phyloP scores from a whole-genome alignment of 345 rosid genomes.

The Eucalyptus shirleyi region DNA sequence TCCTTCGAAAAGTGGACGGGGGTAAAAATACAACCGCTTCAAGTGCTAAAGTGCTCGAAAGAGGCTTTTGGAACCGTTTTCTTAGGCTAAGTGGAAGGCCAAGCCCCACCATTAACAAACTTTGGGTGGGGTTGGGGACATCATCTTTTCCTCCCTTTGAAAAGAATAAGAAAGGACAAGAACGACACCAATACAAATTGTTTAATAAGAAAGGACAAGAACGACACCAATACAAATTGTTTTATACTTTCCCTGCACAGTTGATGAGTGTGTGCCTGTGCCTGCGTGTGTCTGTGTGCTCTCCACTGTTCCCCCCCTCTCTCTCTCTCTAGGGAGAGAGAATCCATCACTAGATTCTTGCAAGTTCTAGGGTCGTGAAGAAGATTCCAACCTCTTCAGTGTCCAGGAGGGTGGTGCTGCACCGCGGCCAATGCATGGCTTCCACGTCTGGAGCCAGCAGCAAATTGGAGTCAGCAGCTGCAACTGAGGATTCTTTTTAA shows the following conservation, averaged over 20 bases:
- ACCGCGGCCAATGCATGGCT: background rate
- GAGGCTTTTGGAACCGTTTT: conserved; percentile 4
- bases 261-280: background rate
- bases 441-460: background rate
- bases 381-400: background rate
- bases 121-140: background rate
- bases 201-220: background rate
- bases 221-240: background rate
- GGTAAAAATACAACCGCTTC: background rate
- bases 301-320: background rate
- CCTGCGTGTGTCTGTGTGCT: background rate
- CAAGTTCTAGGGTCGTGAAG: background rate
- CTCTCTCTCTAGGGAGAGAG: background rate
- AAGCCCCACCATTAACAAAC: conserved; percentile 4
- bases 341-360: background rate
- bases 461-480: background rate
- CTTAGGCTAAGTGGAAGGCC: background rate
- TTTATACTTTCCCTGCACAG: background rate
- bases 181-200: background rate
- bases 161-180: background rate
- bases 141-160: background rate
- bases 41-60: background rate
- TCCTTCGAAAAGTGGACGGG: background rate
- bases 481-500: background rate
- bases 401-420: background rate